Base-by-base conservation (phyloP, 2,329 filamentous ascomycete species). In the Xenosphaeropsis pyriputrescens region DNA sequence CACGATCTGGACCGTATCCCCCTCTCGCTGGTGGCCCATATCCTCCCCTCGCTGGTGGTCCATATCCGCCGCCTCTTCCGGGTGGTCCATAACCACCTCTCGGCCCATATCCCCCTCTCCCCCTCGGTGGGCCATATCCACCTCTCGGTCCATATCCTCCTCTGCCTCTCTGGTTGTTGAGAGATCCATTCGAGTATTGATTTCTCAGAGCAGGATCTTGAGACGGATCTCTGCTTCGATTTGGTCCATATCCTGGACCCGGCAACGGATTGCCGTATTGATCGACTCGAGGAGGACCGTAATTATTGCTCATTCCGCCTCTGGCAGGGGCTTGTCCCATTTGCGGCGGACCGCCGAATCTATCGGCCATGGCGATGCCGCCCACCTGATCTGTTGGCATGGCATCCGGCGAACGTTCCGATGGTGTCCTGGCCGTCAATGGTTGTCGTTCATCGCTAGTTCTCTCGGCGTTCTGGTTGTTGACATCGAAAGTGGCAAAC, bases 371-470 rank as follows among this genome's bases (percentile, higher is more conserved):
- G 13, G 35, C 39, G 12, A 57, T 34, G 53, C 55, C 18, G 12
- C 22, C 35, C 26, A 35, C 41, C 32, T 35, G 30, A 18, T 32
- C 38, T 34, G 35, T 39, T 18, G 43, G 36, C 17, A 37, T 32
- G 39, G 44, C 46, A 44, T 62, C 68, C 15, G 65, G 67, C 3
- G 68, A 72, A 46, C 65, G 63, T 30, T 78, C 67, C 14, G 71
- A 72, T 2, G 76, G 74, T 39, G 74, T 77, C 36, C 69, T 64
- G 6, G 72, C 65, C 14, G 82, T 88, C 41, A 86, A 60, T 1
- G 82, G 82, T 13, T 80, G 70, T 39, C 70, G 70, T 54, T 86
- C 82, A 46, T 86, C 82, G 50, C 71, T 77, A 45, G 64, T 67
- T 40, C 64, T 64, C 39, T 73, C 71, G 22, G 76, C 69, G 47